Evolutionary conservation across 352 stramenopile species (phyloP), one percentile per base, ranked within the genome.

Genomic region (Pythium monospermum): DNA sequence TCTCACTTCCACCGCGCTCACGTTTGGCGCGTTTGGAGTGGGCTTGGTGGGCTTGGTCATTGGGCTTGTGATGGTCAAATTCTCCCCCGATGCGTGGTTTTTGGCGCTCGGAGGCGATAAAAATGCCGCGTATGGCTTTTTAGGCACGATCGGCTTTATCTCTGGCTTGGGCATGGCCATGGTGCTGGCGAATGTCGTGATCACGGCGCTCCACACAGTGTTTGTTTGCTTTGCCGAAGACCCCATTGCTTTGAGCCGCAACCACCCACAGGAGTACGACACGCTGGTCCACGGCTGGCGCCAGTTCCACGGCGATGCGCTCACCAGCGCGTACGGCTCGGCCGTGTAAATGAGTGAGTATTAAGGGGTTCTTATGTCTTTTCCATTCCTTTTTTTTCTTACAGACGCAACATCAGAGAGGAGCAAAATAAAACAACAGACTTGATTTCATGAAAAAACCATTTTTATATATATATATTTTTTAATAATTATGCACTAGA

Each of bases 181-280:
- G 40, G 96, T 96, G 10, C 76, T 95, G 28, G 72, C 98, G 28
- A 83, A 84, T 39, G 91, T 97, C 28, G 91, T 99, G 25, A 83
- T 94, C 61, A 96, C 85, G 56, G 96, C 92, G 3, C 89, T 98
- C 16, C 93, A 95, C 36, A 98, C 95, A 2, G 91, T 98, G 32
- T 98, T 98, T 60, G 95, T 99, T 12, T 98, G 93, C 72, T 99
- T 98, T 64, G 94, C 94, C 2, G 89, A 98, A 76, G 83, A 95
- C 49, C 85, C 85, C 0, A 75, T 67, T 6, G 80, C 85, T n/a
- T 87, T 95, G 53, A 71, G 85, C 53, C 61, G 65, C 16, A 85
- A 81, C 42, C 85, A 95, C 63, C 79, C 78, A 4, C 81, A 94
- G 4, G 48, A 92, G 44, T 95, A 92, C 71, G 66, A 85, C 16